phyloP scores from a whole-genome alignment of 805 yeast species.

The Nakazawaea anatomiae region DNA sequence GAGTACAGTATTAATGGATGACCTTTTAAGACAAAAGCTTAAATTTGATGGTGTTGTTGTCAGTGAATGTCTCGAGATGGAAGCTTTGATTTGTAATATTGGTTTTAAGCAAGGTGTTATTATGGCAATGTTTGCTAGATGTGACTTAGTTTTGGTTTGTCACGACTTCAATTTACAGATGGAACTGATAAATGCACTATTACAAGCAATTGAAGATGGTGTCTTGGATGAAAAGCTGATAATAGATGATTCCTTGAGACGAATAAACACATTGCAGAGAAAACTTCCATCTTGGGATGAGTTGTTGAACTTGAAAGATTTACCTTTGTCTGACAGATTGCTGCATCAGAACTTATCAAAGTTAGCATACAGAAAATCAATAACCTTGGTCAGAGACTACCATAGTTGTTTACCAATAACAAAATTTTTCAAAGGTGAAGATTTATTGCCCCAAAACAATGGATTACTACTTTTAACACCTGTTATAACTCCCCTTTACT shows the following conservation, averaged over 20 bases:
- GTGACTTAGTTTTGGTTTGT: conserved; percentile 60
- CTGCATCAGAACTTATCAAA: conserved; percentile 38
- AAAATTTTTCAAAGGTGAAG: conserved; percentile 27
- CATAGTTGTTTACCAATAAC: conserved; percentile 44
- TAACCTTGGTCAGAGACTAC: conserved; percentile 50
- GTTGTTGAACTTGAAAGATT: conserved; percentile 28
- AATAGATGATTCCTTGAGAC: conserved; percentile 30
- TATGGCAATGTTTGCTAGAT: conserved; percentile 56
- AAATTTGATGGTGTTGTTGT: conserved; percentile 52
- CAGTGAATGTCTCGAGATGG: conserved; percentile 59
- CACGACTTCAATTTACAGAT: conserved; percentile 47
- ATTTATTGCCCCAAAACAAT: conserved; percentile 13
- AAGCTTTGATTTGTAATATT: conserved; percentile 53
- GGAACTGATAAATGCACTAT: conserved; percentile 43
- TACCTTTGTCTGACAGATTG: conserved; percentile 27
- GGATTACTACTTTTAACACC: conserved; percentile 27
- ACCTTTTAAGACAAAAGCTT: conserved; percentile 43
- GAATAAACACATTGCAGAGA: conserved; percentile 39
- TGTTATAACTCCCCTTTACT: conserved; percentile 26
- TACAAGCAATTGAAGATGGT: conserved; percentile 26
- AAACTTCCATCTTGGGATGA: conserved; percentile 39
- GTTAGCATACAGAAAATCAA: conserved; percentile 42
- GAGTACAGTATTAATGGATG: conserved; percentile 45
- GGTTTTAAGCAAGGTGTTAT: conserved; percentile 65
- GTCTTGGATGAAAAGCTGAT: conserved; percentile 31